phyloP scores from a whole-genome alignment of 768 basidiomycete genomes.

The Scleroderma bovista region DNA sequence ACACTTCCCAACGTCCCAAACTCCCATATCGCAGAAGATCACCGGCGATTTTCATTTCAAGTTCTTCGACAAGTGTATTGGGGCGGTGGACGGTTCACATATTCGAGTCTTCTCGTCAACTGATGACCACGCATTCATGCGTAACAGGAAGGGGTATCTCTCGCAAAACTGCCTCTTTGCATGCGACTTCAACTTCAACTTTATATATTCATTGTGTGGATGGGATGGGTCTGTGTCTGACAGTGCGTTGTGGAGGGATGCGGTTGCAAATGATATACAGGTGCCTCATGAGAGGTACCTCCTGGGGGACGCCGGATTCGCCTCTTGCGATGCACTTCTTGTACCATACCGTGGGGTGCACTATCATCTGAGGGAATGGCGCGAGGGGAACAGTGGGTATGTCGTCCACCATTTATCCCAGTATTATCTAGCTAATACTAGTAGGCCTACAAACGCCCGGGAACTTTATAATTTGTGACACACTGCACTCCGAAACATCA shows the following conservation, averaged over 20 bases:
- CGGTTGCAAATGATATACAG: not conserved
- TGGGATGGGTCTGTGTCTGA: slow-evolving; percentile 12
- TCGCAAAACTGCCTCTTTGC: slow-evolving; percentile 11
- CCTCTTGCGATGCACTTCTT: slow-evolving; percentile 20
- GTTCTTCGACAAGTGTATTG: not conserved
- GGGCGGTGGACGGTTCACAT: not conserved
- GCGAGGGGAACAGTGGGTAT: not conserved
- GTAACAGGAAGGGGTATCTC: slow-evolving; percentile 8
- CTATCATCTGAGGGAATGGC: slow-evolving; percentile 36
- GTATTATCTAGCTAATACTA: not conserved
- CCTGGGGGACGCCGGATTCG: slow-evolving; percentile 7
- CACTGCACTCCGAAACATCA: slow-evolving; percentile 13
- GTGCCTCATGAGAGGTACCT: slow-evolving; percentile 4
- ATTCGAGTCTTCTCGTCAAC: not conserved
- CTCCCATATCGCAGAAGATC: not conserved
- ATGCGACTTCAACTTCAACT: slow-evolving; percentile 7
- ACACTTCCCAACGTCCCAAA: not conserved
- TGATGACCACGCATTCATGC: not conserved
- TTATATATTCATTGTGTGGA: slow-evolving; percentile 7
- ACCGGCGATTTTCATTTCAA: not conserved
- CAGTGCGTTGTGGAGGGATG: slow-evolving; percentile 3
- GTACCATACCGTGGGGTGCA: slow-evolving; percentile 33
- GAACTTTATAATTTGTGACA: slow-evolving; percentile 23
- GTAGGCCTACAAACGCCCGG: slow-evolving; percentile 8
- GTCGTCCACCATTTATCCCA: not conserved